These are phyloP conservation scores for Exophiala spinifera DNA, from an alignment of 2,329 filamentous ascomycete genomes.

Conservation along the genomic window DNA sequence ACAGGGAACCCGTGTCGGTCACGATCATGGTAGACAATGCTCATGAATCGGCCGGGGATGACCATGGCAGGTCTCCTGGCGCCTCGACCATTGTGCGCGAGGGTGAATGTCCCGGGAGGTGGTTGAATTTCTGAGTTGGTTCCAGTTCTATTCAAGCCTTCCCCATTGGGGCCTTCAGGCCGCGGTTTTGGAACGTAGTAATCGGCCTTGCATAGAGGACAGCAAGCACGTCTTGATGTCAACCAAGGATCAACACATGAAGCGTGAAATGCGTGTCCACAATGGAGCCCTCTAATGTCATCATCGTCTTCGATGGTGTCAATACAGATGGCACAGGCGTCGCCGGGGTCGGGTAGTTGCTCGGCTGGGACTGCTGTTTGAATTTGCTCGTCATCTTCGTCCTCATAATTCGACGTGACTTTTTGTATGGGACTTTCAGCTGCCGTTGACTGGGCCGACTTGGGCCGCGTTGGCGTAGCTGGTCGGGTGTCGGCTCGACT, in stretches of 20 bases:
- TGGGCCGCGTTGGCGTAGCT: slow-evolving; percentile 15
- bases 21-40: slow-evolving; percentile 30
- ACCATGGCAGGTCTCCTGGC: slow-evolving; percentile 36
- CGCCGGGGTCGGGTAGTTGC: slow-evolving; percentile 74
- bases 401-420: slow-evolving; percentile 62
- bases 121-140: slow-evolving; percentile 11
- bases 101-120: slow-evolving; percentile 29
- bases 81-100: slow-evolving; percentile 37
- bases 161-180: slow-evolving; percentile 49
- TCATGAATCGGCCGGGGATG: slow-evolving; percentile 38
- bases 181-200: slow-evolving; percentile 94
- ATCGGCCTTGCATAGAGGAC: slow-evolving; percentile 95
- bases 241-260: slow-evolving; percentile 96
- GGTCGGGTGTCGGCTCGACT: slow-evolving; percentile 16
- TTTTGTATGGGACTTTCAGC: slow-evolving; percentile 34
- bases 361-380: slow-evolving; percentile 78
- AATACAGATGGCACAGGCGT: slow-evolving; percentile 94
- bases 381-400: slow-evolving; percentile 77
- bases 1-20: slow-evolving; percentile 29
- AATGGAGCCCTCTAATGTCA: slow-evolving; percentile 88
- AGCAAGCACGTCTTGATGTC: slow-evolving; percentile 89
- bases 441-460: slow-evolving; percentile 21
- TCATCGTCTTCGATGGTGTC: slow-evolving; percentile 93
- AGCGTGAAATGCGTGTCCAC: slow-evolving; percentile 97
- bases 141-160: slow-evolving; percentile 23